Evolutionary conservation across 805 yeast genomes (phyloP).

Genomic region (Kodamaea kakaduensis): DNA sequence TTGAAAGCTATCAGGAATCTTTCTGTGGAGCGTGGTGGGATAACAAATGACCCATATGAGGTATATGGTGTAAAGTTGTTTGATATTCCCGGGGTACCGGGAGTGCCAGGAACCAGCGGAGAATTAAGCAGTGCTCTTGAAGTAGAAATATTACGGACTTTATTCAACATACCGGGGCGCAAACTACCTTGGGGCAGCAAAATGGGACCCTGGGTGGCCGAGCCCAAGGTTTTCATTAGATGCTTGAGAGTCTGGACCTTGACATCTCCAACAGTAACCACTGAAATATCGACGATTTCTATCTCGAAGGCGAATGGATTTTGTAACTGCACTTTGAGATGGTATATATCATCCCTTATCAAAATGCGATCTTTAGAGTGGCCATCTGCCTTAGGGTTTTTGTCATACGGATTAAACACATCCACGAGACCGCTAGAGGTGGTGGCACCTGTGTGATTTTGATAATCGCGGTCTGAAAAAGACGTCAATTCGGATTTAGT

Average conservation of each 20-base stretch:
- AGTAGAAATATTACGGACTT: slow-evolving; percentile 3
- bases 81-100: neutral
- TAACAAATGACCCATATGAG: slow-evolving; percentile 11
- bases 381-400: slow-evolving; percentile 16
- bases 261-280: slow-evolving; percentile 30
- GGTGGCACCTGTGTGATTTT: slow-evolving; percentile 7
- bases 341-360: slow-evolving; percentile 50
- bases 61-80: slow-evolving; percentile 6
- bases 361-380: slow-evolving; percentile 47
- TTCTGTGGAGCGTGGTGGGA: slow-evolving; percentile 28
- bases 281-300: slow-evolving; percentile 47
- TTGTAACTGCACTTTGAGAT: slow-evolving; percentile 54
- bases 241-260: slow-evolving; percentile 26
- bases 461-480: slow-evolving; percentile 20
- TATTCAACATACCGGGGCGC: slow-evolving; percentile 6
- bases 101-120: neutral
- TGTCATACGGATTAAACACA: slow-evolving; percentile 51
- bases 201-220: neutral
- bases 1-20: slow-evolving; percentile 43
- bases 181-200: neutral
- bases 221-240: slow-evolving; percentile 6
- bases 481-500: slow-evolving; percentile 41
- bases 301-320: slow-evolving; percentile 81
- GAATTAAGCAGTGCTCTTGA: neutral
- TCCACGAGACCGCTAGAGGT: slow-evolving; percentile 10